These are phyloP conservation scores for Neurospora discreta DNA, from an alignment of 495 filamentous ascomycete genomes.

Conservation along the genomic window DNA sequence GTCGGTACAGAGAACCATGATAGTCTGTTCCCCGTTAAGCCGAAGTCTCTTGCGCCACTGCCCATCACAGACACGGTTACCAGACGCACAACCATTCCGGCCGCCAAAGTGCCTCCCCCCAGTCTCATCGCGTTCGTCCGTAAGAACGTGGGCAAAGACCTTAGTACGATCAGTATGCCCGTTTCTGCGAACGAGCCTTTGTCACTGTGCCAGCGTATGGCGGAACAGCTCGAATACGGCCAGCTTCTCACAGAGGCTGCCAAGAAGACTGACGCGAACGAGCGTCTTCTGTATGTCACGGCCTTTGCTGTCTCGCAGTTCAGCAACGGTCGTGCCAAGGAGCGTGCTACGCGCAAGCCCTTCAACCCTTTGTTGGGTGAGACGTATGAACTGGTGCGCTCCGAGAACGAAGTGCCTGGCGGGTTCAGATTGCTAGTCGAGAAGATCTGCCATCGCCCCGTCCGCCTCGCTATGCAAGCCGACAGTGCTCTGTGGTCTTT, in stretches of 20 bases:
- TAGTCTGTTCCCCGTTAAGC: slow-evolving; percentile 56
- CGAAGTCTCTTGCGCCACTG: slow-evolving; percentile 67
- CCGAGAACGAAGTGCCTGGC: slow-evolving; percentile 56
- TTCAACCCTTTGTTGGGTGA: slow-evolving; percentile 98
- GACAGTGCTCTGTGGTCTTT: slow-evolving; percentile 76
- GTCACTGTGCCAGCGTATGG: slow-evolving; percentile 74
- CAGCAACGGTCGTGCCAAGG: slow-evolving; percentile 67
- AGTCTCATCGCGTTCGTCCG: slow-evolving; percentile 88
- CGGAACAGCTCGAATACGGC: slow-evolving; percentile 85
- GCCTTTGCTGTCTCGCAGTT: slow-evolving; percentile 84
- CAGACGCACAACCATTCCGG: slow-evolving; percentile 59
- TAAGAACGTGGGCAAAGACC: slow-evolving; percentile 96
- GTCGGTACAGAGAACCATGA: slow-evolving; percentile 14
- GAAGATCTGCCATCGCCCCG: slow-evolving; percentile 86
- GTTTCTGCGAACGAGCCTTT: slow-evolving; percentile 92
- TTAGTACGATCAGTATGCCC: slow-evolving; percentile 93
- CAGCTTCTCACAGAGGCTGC: slow-evolving; percentile 68
- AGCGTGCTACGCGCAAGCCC: slow-evolving; percentile 89
- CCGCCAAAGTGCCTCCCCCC: slow-evolving; percentile 66
- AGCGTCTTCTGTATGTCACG: slow-evolving; percentile 71
- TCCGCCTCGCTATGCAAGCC: slow-evolving; percentile 86
- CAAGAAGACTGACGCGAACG: slow-evolving; percentile 42
- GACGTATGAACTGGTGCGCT: slow-evolving; percentile 84
- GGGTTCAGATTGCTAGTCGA: slow-evolving; percentile 84
- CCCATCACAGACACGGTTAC: slow-evolving; percentile 52